Base-by-base conservation (phyloP, 441 rosid species). In the Populus trichocarpa region DNA sequence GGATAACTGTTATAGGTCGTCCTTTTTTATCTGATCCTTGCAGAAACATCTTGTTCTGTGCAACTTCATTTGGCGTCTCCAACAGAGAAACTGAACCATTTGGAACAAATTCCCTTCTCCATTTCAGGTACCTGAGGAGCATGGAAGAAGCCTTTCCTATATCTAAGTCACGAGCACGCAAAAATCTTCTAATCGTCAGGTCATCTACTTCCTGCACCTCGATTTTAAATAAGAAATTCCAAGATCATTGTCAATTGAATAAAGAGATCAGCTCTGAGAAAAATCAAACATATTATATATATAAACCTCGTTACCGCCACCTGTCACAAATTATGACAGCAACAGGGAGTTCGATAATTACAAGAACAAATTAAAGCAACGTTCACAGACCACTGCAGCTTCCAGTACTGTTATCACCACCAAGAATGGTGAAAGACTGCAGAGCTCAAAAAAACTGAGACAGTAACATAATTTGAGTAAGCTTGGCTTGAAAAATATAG, bases 21-120 rank as follows among this genome's bases (percentile, higher is more conserved):
- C 92, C 90, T 22, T 68, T 80, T 81, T 83, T 88, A 53, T 88
- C 94, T 4, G 67, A 74, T 61, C 94, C 94, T 84, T 90, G 94
- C 70, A 84, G 16, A 75, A 88, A 90, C 82, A 82, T 42, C 78
- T 89, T 90, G 73, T 84, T 86, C 72, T 89, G 94, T 4, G 80
- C 82, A 50, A 87, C 83, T 18, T 90, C 81, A 30, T 77, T 84
- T 2, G 71, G 63, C 32, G 85, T 22, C 23, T 90, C 78, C 0
- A 83, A 77, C 8, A 81, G 36, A 66, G 86, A 83, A 75, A 86
- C 75, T 9, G 25, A 81, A 14, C 86, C 90, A 20, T 80, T 78
- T 10, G 89, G 90, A 32, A 84, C 79, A 50, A 89, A 89, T 6
- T 73, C 61, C 16, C 65, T 70, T 71, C 87, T 89, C 92, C 92